A percentile compares a stretch with the other conserved stretches of the same genome.
Conservation (phyloP, 148 eudicot species). For the Oxyria digyna region DNA sequence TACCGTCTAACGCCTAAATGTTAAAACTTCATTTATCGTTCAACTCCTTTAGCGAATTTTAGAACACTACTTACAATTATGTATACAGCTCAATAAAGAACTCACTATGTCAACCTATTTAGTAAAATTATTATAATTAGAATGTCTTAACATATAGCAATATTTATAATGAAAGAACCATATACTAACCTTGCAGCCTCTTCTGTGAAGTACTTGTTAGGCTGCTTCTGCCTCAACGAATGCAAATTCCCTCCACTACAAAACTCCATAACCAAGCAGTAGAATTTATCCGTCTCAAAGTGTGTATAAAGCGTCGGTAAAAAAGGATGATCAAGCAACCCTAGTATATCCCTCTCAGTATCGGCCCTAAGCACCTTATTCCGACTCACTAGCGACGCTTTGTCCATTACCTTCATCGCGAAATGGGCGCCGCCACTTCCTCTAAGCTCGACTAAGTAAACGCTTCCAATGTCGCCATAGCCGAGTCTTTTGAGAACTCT, state of each 20-base stretch:
- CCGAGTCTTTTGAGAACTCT: constrained; percentile 72
- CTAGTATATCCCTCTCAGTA: constrained; percentile 81
- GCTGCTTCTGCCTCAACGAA: constrained; percentile 80
- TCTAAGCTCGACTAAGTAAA: constrained; percentile 66
- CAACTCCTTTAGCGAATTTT: no score
- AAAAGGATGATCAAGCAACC: constrained; percentile 86
- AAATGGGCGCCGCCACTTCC: constrained; percentile 43
- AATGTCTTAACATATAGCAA: no score
- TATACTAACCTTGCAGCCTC: constrained; percentile 67
- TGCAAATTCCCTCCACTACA: constrained; percentile 93
- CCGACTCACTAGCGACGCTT: constrained; percentile 67
- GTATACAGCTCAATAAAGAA: no score
- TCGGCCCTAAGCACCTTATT: constrained; percentile 76
- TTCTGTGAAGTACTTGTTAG: constrained; percentile 67
- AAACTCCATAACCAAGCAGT: constrained; percentile 92
- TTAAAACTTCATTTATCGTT: no score
- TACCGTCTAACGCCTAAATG: no score
- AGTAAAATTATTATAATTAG: no score
- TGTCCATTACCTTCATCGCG: constrained; percentile 96
- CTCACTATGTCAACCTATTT: no score
- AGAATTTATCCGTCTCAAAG: constrained; percentile 77
- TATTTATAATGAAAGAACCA: no score
- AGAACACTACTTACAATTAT: no score
- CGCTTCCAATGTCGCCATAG: constrained; percentile 88
- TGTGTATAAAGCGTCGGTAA: constrained; percentile 71